phyloP scores from a whole-genome alignment of 306 rosid genomes.

The Betula pendula region DNA sequence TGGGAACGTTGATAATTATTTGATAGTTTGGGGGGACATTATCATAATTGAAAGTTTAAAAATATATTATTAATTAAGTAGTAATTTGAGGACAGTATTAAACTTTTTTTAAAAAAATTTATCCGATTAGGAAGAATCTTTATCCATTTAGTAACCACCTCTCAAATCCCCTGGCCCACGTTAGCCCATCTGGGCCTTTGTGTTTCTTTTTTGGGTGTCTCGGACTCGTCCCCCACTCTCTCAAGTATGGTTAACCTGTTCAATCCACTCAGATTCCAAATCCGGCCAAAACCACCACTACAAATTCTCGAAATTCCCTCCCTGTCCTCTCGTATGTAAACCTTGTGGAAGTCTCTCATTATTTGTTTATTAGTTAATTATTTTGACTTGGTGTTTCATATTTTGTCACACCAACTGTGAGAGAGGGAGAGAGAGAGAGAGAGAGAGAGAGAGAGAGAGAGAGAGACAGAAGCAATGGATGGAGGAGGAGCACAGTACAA shows the following conservation, averaged over 20 bases:
- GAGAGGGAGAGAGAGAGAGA: not conserved
- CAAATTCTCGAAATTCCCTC: not conserved
- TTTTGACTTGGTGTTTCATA: conserved; percentile 22
- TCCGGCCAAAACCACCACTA: conserved; percentile 16
- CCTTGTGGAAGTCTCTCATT: not conserved
- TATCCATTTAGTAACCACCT: no score
- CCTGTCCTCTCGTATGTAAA: not conserved
- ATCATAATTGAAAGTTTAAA: no score
- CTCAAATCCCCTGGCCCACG: no score
- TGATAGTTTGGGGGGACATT: no score
- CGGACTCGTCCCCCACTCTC: not conserved
- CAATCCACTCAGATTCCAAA: conserved; percentile 17
- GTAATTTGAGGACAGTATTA: no score
- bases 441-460: not conserved
- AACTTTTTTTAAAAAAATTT: no score
- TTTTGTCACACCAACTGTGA: not conserved
- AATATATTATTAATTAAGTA: no score
- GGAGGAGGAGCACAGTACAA: conserved; percentile 58
- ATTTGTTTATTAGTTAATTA: not conserved
- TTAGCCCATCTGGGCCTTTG: no score
- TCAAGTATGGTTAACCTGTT: conserved; percentile 18
- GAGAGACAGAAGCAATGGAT: conserved; percentile 43
- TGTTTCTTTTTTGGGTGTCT: not conserved
- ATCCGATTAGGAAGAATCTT: no score
- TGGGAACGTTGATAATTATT: no score